phyloP scores from a whole-genome alignment of 2,329 filamentous ascomycete genomes.

The Claviceps sp. region DNA sequence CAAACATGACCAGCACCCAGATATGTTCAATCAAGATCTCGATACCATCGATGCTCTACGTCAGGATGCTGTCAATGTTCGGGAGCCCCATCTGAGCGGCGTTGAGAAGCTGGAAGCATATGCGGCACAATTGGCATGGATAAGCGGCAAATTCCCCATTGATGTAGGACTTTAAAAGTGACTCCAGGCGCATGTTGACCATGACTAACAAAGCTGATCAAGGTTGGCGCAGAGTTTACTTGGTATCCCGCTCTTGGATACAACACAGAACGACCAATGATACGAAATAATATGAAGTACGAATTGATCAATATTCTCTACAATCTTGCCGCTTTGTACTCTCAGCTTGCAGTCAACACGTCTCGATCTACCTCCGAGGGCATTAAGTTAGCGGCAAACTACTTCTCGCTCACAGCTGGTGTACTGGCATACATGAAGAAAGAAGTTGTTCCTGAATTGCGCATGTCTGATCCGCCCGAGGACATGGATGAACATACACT shows the following conservation, averaged over 20 bases:
- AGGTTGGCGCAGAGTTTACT: slow-evolving; percentile 89
- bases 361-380: slow-evolving; percentile 70
- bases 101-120: slow-evolving; percentile 82
- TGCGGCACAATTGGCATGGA: slow-evolving; percentile 84
- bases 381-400: slow-evolving; percentile 76
- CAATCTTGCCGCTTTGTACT: slow-evolving; percentile 88
- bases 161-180: slow-evolving; percentile 40
- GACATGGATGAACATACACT: slow-evolving; percentile 90
- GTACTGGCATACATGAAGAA: slow-evolving; percentile 67
- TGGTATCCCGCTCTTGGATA: slow-evolving; percentile 95
- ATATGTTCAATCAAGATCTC: slow-evolving; percentile 84
- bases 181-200: slow-evolving; percentile 3
- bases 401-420: slow-evolving; percentile 79
- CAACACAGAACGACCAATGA: slow-evolving; percentile 60
- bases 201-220: background rate
- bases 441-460: slow-evolving; percentile 67
- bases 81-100: slow-evolving; percentile 77
- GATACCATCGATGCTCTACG: slow-evolving; percentile 74
- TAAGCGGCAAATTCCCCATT: slow-evolving; percentile 89
- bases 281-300: slow-evolving; percentile 56
- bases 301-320: slow-evolving; percentile 88
- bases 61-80: slow-evolving; percentile 73
- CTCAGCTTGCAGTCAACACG: slow-evolving; percentile 72
- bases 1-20: slow-evolving; percentile 97
- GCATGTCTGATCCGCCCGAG: slow-evolving; percentile 69